Base-by-base conservation (phyloP, 164 flowering plant genomes). In the Malania oleifera region DNA sequence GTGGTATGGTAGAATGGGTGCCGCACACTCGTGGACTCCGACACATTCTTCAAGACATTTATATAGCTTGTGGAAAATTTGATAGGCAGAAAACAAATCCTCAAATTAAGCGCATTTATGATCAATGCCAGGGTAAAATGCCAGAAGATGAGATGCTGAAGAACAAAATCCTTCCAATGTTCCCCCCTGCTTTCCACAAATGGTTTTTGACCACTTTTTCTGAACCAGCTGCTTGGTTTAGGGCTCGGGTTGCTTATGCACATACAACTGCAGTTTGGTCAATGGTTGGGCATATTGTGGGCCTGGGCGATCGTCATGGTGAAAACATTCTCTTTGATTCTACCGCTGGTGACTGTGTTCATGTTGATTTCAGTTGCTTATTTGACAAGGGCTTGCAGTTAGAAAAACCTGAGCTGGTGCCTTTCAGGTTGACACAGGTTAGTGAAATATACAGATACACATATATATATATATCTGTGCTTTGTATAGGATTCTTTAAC, bases 1-100 rank as follows among this genome's bases (percentile, higher is more conserved):
- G 99, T 79, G 99, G 99, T 22, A 91, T 91, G 90, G 87, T 95
- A 57, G 97, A 95, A 64, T 95, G 99, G 97, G 99, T 95, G 34
- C 96, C 99, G 26, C 95, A 95, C 67, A 95, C 99, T 56, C 97
- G 97, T 63, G 99, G 99, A 15, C 84, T 95, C 7, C 82, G 99
- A n/a, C 96, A 91, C 69, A 95, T 95, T 59, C 96, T 95, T 60
- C 99, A 95, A 72, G 99, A 95, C 73, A 85, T 91, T 24, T 95
- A 95, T 64, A 69, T 87, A 48, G 68, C 87, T 48, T 83, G 89
- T 70, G 97, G 99, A 25, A 95, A 81, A 62, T 95, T 95, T 81
- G 97, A 95, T 62, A 77, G 91, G 63, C 96, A 91, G 71, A 91
- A 77, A 62, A 89, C 99, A n/a, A 91, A 91, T 67, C 95, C 96